These are phyloP conservation scores for Zymoseptoria brevis DNA, from an alignment of 2,329 filamentous ascomycete species.

Conservation along the genomic window DNA sequence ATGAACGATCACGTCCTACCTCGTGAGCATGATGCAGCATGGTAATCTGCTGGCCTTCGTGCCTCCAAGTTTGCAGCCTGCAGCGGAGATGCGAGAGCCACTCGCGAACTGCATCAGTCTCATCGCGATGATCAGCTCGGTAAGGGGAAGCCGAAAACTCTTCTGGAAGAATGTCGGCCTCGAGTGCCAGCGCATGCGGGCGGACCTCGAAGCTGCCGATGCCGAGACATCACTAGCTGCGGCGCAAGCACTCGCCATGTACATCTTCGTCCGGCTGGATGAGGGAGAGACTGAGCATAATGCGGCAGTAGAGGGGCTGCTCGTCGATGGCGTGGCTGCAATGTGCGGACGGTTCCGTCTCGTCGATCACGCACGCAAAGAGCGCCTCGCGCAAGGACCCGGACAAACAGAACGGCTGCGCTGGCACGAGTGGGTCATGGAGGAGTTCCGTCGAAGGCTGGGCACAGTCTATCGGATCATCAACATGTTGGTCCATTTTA, in stretches of 20 bases:
- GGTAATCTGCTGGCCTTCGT: slow-evolving; percentile 39
- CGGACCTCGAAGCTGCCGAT: slow-evolving; percentile 18
- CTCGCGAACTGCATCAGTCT: slow-evolving; percentile 37
- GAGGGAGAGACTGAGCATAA: slow-evolving; percentile 41
- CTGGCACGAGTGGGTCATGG: slow-evolving; percentile 5
- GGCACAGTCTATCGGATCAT: slow-evolving; percentile 35
- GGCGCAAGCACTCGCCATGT: slow-evolving; percentile 40
- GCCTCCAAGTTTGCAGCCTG: slow-evolving; percentile 29
- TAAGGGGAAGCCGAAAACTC: slow-evolving; percentile 32
- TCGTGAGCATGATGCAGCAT: slow-evolving; percentile 27
- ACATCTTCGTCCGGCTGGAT: slow-evolving; percentile 36
- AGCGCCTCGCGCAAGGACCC: neutral
- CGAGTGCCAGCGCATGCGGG: slow-evolving; percentile 36
- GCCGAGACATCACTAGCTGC: slow-evolving; percentile 30
- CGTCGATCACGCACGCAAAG: neutral
- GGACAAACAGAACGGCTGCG: neutral
- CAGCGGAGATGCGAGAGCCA: slow-evolving; percentile 28
- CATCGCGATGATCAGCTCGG: slow-evolving; percentile 33
- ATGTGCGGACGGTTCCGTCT: slow-evolving; percentile 10
- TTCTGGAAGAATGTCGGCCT: slow-evolving; percentile 40
- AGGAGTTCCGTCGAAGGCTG: slow-evolving; percentile 26
- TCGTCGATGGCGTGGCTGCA: slow-evolving; percentile 33
- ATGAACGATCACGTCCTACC: slow-evolving; percentile 21
- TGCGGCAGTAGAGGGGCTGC: slow-evolving; percentile 32
- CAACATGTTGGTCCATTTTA: slow-evolving; percentile 38